Evolutionary conservation across 106 monocot species (phyloP).

Genomic region (Narthecium ossifragum): DNA sequence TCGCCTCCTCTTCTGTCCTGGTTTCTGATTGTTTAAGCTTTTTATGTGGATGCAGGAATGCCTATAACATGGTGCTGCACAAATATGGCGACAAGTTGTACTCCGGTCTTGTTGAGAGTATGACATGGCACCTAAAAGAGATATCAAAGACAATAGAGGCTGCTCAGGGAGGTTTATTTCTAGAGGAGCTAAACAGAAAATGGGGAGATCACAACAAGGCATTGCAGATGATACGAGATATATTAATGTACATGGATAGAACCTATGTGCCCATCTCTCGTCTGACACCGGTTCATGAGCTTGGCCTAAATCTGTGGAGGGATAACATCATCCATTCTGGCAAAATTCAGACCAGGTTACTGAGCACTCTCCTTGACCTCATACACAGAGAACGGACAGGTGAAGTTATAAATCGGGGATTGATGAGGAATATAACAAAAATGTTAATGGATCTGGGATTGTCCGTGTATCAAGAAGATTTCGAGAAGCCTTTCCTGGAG

Average conservation of each 20-base stretch:
- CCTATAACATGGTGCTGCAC: constrained; percentile 97
- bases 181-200: constrained; percentile 79
- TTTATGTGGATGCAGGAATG: constrained; percentile 55
- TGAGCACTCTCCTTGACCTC: constrained; percentile 68
- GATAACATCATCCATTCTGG: constrained; percentile 60
- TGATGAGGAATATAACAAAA: constrained; percentile 82
- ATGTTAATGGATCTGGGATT: constrained; percentile 89
- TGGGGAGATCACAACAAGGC: constrained; percentile 97
- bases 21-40: no score
- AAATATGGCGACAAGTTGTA: constrained; percentile 89
- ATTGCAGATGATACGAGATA: constrained; percentile 91
- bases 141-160: constrained; percentile 74
- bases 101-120: constrained; percentile 58
- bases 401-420: constrained; percentile 81
- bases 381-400: constrained; percentile 71
- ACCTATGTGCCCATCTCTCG: constrained; percentile 56
- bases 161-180: constrained; percentile 73
- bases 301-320: constrained; percentile 86
- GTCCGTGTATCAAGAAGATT: constrained; percentile 75
- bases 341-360: constrained; percentile 60
- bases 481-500: constrained; percentile 80
- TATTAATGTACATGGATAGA: constrained; percentile 98
- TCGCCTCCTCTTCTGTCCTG: no score
- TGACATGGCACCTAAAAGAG: constrained; percentile 78
- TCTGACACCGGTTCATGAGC: constrained; percentile 81